These are phyloP conservation scores for Lotmaria passim DNA, from an alignment of 208 protist species.

Conservation along the genomic window DNA sequence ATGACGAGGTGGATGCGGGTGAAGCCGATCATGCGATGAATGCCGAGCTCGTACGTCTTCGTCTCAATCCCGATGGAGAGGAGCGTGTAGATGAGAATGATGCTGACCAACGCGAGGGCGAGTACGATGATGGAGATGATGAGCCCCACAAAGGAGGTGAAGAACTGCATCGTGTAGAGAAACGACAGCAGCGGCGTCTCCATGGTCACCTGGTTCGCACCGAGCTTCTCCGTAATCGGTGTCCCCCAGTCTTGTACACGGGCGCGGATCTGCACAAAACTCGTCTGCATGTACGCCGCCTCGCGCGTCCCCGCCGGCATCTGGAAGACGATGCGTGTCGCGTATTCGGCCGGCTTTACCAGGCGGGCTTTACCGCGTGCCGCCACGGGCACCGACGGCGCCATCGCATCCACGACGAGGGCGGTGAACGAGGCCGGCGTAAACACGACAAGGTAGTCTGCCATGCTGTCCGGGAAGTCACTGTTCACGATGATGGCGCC, in stretches of 20 bases:
- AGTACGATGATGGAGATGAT: constrained; percentile 89
- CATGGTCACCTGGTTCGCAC: constrained; percentile 68
- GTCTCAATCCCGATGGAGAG: constrained; percentile 93
- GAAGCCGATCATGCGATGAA: constrained; percentile 94
- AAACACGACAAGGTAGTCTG: constrained; percentile 37
- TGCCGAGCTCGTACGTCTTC: constrained; percentile 92
- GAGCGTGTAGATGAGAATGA: constrained; percentile 94
- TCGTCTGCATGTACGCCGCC: constrained; percentile 39
- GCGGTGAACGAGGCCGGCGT: constrained; percentile 28
- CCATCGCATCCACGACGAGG: constrained; percentile 38
- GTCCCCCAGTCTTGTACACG: constrained; percentile 50
- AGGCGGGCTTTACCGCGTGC: constrained; percentile 20
- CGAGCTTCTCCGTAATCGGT: constrained; percentile 52
- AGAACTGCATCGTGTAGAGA: constrained; percentile 68
- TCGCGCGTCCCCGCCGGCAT: constrained; percentile 34
- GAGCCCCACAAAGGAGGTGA: constrained; percentile 90
- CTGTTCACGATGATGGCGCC: constrained; percentile 15
- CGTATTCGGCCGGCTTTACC: constrained; percentile 26
- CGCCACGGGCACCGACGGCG: constrained; percentile 17
- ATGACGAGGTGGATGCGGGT: constrained; percentile 41
- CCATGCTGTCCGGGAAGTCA: constrained; percentile 22
- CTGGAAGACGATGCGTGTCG: constrained; percentile 51
- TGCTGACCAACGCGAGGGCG: constrained; percentile 80
- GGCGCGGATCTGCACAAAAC: constrained; percentile 54
- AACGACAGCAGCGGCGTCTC: constrained; percentile 62